Base-by-base conservation (phyloP, 2,329 filamentous ascomycete species). In the Pseudocercospora crystallina region DNA sequence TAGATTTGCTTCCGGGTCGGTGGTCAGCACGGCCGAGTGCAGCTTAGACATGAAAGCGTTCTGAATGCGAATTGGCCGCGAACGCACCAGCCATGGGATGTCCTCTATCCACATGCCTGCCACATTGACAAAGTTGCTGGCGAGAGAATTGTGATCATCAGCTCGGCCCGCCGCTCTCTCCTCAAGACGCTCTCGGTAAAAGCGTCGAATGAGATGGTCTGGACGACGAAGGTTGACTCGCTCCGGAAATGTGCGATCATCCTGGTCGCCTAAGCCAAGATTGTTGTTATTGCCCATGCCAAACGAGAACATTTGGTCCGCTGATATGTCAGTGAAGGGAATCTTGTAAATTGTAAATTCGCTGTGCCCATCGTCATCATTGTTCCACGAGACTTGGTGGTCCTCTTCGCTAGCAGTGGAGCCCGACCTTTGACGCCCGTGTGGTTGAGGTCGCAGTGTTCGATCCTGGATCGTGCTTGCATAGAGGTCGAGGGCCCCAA, bases 231-330 rank as follows among this genome's bases (percentile, higher is more conserved):
- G 71, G 30, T 79, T 75, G 9, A 96, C 83, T 8, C 90, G 86
- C 68, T 97, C 94, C 0, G 94, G 94, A 63, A 87, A 95, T 58
- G 97, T 91, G 2, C 94, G 84, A 66, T 99, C 92, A 67, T 96
- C 90, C 63, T 95, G 87, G 65, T 99, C 91, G n/a, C 91, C 91
- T 53, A 97, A 86, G 1, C 94, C 94, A 15, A 99, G 80, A 0
- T 89, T 94, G 8, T 95, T 73, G 61, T 99, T 99, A 65, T 94
- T 95, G 72, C 96, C 99, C 71, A 91, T 97, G 43, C 94, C 94
- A 71, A 97, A 96, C 1, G 90, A 86, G 64, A 90, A 97, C 1
- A 96, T 75, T 65, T 99, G 94, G 63, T 96, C 89, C 8, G 90
- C 92, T 15, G 75, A 69, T 20, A 85, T 63, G 45, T 72, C 58